Evolutionary conservation across 192 early-diverging fungal genomes (phyloP).

Genomic region (Cladochytrium replicatum): DNA sequence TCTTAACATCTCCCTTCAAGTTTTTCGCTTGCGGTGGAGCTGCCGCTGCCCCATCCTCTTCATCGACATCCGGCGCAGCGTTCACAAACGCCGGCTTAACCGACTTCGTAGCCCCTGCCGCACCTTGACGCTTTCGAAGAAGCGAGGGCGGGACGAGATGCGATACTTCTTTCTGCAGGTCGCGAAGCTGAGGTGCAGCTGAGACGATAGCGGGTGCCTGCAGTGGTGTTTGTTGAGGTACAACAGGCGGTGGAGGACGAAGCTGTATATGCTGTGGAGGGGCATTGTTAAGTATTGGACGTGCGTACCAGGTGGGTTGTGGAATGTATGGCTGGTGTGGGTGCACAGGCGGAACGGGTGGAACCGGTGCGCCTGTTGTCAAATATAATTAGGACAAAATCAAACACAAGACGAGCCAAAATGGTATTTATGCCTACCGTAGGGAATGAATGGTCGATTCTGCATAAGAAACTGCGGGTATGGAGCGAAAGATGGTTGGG

Average conservation of each 20-base stretch:
- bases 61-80: conserved; percentile 59
- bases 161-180: conserved; percentile 71
- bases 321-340: conserved; percentile 7
- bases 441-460: too few species aligned
- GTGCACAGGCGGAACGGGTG: too few species aligned
- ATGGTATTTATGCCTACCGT: too few species aligned
- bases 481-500: too few species aligned
- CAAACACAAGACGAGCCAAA: too few species aligned
- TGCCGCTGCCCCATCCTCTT: conserved; percentile 10
- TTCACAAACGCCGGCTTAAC: conserved; percentile 54
- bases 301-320: conserved; percentile 12
- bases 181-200: conserved; percentile 67
- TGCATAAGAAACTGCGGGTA: too few species aligned
- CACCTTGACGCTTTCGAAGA: conserved; percentile 35
- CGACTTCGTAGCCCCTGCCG: conserved; percentile 31
- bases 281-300: conserved; percentile 9
- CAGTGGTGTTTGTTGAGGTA: background rate
- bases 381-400: too few species aligned
- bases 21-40: conserved; percentile 1
- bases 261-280: conserved; percentile 5
- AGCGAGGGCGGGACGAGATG: conserved; percentile 58
- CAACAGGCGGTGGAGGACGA: conserved; percentile 10
- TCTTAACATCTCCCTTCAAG: background rate
- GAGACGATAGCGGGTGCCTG: conserved; percentile 45
- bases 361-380: too few species aligned